phyloP scores from a whole-genome alignment of 2,329 filamentous ascomycete species.

The Periconia macrospinosa region DNA sequence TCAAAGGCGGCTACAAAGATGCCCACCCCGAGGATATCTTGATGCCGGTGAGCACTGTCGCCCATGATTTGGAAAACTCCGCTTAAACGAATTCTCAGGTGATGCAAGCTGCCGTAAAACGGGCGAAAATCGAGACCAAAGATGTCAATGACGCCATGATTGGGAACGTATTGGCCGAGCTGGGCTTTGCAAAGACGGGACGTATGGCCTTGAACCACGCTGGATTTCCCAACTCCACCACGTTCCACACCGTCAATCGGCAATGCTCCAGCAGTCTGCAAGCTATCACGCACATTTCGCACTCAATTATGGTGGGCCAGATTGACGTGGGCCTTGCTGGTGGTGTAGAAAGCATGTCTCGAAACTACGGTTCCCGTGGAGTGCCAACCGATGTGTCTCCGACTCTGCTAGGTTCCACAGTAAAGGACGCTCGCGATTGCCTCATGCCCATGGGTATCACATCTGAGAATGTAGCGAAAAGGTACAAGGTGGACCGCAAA shows the following conservation, averaged over 20 bases:
- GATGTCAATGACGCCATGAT: constrained; percentile 35
- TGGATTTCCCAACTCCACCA: constrained; percentile 86
- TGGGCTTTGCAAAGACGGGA: constrained; percentile 83
- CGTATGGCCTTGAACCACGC: constrained; percentile 86
- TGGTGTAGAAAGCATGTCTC: constrained; percentile 86
- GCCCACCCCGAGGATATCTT: constrained; percentile 84
- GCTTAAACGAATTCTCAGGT: constrained; percentile 58
- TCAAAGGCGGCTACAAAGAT: constrained; percentile 94
- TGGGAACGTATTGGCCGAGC: constrained; percentile 80
- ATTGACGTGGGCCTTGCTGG: constrained; percentile 87
- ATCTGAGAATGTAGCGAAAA: constrained; percentile 87
- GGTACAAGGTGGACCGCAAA: constrained; percentile 80
- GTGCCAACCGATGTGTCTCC: constrained; percentile 72
- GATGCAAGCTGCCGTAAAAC: constrained; percentile 64
- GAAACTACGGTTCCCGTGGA: constrained; percentile 79
- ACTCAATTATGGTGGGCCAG: constrained; percentile 75
- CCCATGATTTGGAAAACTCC: background rate
- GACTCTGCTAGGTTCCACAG: constrained; percentile 70
- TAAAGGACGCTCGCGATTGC: constrained; percentile 81
- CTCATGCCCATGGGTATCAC: constrained; percentile 98
- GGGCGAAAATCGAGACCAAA: constrained; percentile 26
- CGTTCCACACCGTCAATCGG: constrained; percentile 81
- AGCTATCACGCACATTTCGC: constrained; percentile 89
- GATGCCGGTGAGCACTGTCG: constrained; percentile 51
- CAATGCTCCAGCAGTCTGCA: constrained; percentile 98